Percentiles rank a stretch among this genome's conserved stretches.
These are phyloP conservation scores for Phaeosphaeria sp. DNA, from an alignment of 2,329 filamentous ascomycete genomes.

Conservation along the genomic window DNA sequence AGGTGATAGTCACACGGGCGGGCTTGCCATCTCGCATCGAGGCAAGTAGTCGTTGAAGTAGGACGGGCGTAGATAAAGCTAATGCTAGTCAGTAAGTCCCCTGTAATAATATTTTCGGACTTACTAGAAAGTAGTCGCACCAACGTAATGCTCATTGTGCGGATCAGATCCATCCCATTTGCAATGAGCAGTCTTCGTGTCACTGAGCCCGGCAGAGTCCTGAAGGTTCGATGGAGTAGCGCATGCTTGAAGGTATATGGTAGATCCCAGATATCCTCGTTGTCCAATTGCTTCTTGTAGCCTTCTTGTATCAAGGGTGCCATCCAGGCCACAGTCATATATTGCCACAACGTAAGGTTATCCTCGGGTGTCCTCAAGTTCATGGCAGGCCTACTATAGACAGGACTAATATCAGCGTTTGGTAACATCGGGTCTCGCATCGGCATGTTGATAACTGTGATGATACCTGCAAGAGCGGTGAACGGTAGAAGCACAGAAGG, in stretches of 20 bases:
- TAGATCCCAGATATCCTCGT: slow-evolving; percentile 82
- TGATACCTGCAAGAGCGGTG: slow-evolving; percentile 56
- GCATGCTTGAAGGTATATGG: slow-evolving; percentile 83
- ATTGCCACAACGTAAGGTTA: slow-evolving; percentile 79
- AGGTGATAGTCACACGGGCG: slow-evolving; percentile 67
- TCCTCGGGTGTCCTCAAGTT: slow-evolving; percentile 79
- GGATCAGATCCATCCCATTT: slow-evolving; percentile 79
- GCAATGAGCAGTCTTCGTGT: slow-evolving; percentile 73
- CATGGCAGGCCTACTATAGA: slow-evolving; percentile 63
- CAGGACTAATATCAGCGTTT: slow-evolving; percentile 64
- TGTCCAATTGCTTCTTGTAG: slow-evolving; percentile 69
- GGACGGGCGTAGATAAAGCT: slow-evolving; percentile 63
- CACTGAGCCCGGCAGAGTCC: slow-evolving; percentile 75
- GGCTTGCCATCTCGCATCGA: slow-evolving; percentile 66
- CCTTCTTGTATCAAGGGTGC: slow-evolving; percentile 73
- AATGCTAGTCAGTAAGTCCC: slow-evolving; percentile 4
- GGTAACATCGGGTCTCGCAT: slow-evolving; percentile 66
- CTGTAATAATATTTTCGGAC: slow-evolving; percentile 16
- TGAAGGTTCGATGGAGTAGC: slow-evolving; percentile 76
- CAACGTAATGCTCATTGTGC: slow-evolving; percentile 70
- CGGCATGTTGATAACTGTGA: slow-evolving; percentile 71
- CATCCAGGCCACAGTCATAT: slow-evolving; percentile 86
- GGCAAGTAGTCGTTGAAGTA: slow-evolving; percentile 74
- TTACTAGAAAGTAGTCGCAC: slow-evolving; percentile 65
- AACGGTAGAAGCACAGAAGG: slow-evolving; percentile 44